Evolutionary conservation across 2,329 filamentous ascomycete species (phyloP), one percentile per base, ranked within the genome.

Genomic region (Ambrosiella cleistominuta): DNA sequence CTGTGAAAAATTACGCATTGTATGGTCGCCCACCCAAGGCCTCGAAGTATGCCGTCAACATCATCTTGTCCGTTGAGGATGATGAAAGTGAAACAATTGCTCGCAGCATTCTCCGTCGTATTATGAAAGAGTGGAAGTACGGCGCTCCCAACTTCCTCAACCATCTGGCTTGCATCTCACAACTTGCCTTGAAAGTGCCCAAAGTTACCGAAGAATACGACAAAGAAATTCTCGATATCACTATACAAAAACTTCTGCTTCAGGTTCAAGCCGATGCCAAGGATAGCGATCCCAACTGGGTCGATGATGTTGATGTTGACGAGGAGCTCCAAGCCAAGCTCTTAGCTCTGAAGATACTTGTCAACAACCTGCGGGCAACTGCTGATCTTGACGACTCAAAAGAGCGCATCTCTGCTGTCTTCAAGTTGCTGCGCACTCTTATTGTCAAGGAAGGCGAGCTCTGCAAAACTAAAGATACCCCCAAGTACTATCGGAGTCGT

Each of bases 21-120:
- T 86, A 87, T 65, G 91, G 91, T 19, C 79, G 79, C 27, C 91
- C 90, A 1, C 79, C 87, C 9, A 83, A 84, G 66, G 86, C 88
- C 7, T 88, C 91, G 19, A 98, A 98, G 70, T 89, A 97, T 71
- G 93, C 93, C 0, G 82, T 97, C 54, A 90, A 88, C 36, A 89
- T 98, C 63, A 76, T 98, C 57, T 81, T 95, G 70, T 83, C 86
- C 40, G 83, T 83, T 64, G 74, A 75, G 51, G 76, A 81, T 19
- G 82, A 90, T 55, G 93, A 88, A 68, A 85, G 76, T 63, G 71
- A 90, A 66, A 85, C 94, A 72, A 86, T 88, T 61, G 87, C 88
- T 7, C 89, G 85, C 57, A 89, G 94, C 64, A 76, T 98, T 9
- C 70, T 96, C 7, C 79, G 84, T 58, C 86, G 84, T 66, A 84